Percentiles rank a stretch among this genome's conserved stretches.
phyloP scores from a whole-genome alignment of 2,329 filamentous ascomycete genomes.

The Colletotrichum orchidophilum region DNA sequence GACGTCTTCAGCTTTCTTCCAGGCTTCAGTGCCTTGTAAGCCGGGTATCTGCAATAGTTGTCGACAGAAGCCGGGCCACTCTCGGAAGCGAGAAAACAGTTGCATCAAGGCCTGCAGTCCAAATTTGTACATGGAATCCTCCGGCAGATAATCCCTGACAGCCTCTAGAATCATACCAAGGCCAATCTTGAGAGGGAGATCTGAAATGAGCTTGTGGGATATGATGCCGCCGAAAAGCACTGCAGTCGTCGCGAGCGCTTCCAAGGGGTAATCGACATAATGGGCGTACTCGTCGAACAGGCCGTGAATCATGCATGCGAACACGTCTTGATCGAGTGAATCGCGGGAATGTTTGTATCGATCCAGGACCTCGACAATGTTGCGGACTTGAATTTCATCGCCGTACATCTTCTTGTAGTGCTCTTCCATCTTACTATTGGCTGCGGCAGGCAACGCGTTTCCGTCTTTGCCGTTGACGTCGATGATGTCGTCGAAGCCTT shows the following conservation, averaged over 20 bases:
- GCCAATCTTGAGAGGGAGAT: constrained; percentile 91
- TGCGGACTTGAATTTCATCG: constrained; percentile 84
- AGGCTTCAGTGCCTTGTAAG: constrained; percentile 86
- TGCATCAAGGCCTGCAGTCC: constrained; percentile 94
- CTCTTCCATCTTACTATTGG: constrained; percentile 94
- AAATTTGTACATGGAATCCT: constrained; percentile 97
- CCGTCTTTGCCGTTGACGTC: constrained; percentile 83
- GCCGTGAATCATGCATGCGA: constrained; percentile 98
- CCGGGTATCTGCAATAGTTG: constrained; percentile 84
- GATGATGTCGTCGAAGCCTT: constrained; percentile 91
- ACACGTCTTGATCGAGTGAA: constrained; percentile 88
- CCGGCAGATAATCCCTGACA: constrained; percentile 82
- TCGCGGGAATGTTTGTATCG: constrained; percentile 89
- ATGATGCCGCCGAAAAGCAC: constrained; percentile 98
- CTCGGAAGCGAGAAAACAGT: constrained; percentile 80
- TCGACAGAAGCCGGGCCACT: constrained; percentile 96
- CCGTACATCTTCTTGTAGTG: constrained; percentile 99
- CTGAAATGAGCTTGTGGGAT: constrained; percentile 89
- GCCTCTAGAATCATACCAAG: constrained; percentile 98
- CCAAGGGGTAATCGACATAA: constrained; percentile 94
- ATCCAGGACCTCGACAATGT: constrained; percentile 85
- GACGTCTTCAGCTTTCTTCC: constrained; percentile 83
- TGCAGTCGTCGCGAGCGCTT: constrained; percentile 93
- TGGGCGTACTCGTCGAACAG: constrained; percentile 97
- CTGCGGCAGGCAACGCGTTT: constrained; percentile 81